Conservation (phyloP, 768 basidiomycete genomes). For the Kwoniella shandongensis region DNA sequence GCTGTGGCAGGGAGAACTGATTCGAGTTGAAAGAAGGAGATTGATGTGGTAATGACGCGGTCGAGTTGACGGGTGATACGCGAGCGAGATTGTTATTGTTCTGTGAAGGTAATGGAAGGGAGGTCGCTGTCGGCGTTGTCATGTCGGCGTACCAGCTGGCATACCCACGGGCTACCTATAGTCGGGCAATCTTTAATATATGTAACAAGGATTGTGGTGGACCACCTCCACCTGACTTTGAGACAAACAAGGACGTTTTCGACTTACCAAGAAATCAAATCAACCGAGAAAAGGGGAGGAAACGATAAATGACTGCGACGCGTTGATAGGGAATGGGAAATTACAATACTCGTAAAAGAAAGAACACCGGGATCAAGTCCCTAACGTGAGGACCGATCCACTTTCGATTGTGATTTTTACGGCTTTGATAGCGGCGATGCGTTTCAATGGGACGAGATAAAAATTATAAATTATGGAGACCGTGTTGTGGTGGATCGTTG, state of each 20-base stretch:
- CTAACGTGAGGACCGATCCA: no score
- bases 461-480: no score
- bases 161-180: background rate
- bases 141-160: conserved; percentile 2
- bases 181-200: background rate
- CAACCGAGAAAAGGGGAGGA: no score
- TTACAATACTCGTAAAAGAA: no score
- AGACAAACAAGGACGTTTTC: background rate
- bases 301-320: no score
- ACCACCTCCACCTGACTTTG: conserved; percentile 13
- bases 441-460: no score
- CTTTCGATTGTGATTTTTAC: no score
- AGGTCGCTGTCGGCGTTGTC: conserved; percentile 16
- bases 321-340: no score
- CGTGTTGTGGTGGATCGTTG: no score
- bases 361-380: no score
- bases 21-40: conserved; percentile 6
- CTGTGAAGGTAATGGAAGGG: conserved; percentile 10
- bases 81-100: conserved; percentile 18
- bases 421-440: no score
- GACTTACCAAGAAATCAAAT: no score
- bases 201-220: background rate
- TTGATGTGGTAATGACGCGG: background rate
- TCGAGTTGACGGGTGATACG: conserved; percentile 7
- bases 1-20: background rate